Evolutionary conservation across 1,284 basidiomycete genomes (phyloP).

Genomic region (Microbotryum intermedium): DNA sequence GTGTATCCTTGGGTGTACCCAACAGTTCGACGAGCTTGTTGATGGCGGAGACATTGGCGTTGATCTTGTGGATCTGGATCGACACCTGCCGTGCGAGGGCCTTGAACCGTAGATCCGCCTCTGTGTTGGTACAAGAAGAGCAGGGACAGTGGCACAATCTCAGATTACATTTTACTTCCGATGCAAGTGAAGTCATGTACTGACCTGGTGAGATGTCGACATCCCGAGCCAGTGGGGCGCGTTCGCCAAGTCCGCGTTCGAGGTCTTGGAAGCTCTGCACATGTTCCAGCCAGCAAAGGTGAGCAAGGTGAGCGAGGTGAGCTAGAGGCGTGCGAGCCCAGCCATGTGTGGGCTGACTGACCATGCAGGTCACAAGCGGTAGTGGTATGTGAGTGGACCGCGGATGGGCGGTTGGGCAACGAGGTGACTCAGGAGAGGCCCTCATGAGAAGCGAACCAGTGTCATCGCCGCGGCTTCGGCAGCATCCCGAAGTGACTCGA

Average conservation of each 20-base stretch:
- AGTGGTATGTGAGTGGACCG: background rate
- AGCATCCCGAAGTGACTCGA: background rate
- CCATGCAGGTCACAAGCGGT: background rate
- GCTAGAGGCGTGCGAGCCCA: background rate
- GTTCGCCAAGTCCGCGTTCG: slow-evolving; percentile 22
- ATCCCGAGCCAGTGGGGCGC: slow-evolving; percentile 9
- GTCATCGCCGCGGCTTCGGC: too few species aligned
- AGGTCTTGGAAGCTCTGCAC: slow-evolving; percentile 22
- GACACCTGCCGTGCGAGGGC: slow-evolving; percentile 75
- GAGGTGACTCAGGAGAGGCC: background rate
- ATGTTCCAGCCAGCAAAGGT: background rate
- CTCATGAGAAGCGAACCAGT: slow-evolving; percentile 1
- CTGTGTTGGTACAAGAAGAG: slow-evolving; percentile 13
- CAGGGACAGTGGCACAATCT: background rate
- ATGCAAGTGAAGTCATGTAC: background rate
- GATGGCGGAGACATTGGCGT: slow-evolving; percentile 91
- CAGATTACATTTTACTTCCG: too few species aligned
- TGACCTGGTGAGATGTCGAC: slow-evolving; percentile 2
- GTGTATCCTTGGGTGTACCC: slow-evolving; percentile 68
- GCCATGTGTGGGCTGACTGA: background rate
- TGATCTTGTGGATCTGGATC: slow-evolving; percentile 97
- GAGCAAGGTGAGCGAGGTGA: too few species aligned
- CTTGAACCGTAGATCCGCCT: slow-evolving; percentile 48
- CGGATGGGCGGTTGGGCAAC: background rate
- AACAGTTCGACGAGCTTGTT: slow-evolving; percentile 85